These are phyloP conservation scores for Benincasa hispida DNA, from an alignment of 306 rosid genomes.

Conservation along the genomic window DNA sequence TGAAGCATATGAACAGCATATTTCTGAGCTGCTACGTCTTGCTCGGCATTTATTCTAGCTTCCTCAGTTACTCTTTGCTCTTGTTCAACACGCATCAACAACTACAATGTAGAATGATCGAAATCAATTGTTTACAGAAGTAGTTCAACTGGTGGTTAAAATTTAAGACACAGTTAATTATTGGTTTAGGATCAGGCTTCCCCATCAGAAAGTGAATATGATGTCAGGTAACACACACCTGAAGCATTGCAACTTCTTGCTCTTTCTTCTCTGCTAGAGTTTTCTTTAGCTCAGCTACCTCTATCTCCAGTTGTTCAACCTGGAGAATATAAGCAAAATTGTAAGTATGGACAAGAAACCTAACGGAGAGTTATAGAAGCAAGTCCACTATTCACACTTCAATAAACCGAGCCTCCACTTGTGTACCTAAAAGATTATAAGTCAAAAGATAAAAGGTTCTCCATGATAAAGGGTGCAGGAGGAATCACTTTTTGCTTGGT, in stretches of 20 bases:
- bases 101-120: slow-evolving; percentile 18
- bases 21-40: slow-evolving; percentile 67
- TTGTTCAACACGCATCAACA: slow-evolving; percentile 62
- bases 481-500: background rate
- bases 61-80: slow-evolving; percentile 81
- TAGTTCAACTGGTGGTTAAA: slow-evolving; percentile 1
- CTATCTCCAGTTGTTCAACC: slow-evolving; percentile 86
- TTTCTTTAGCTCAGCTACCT: slow-evolving; percentile 45
- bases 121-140: slow-evolving; percentile 10
- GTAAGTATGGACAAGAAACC: slow-evolving; percentile 7
- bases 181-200: background rate
- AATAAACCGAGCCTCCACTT: background rate
- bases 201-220: background rate
- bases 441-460: background rate
- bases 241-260: slow-evolving; percentile 81
- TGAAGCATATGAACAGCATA: slow-evolving; percentile 52
- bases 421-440: background rate
- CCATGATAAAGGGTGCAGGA: background rate
- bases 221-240: slow-evolving; percentile 39
- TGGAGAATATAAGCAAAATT: slow-evolving; percentile 23
- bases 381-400: background rate
- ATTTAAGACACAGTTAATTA: background rate
- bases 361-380: background rate
- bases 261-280: slow-evolving; percentile 64
- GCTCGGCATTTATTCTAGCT: slow-evolving; percentile 77